phyloP scores from a whole-genome alignment of 345 rosid species.

The Geranium rotundifolium region DNA sequence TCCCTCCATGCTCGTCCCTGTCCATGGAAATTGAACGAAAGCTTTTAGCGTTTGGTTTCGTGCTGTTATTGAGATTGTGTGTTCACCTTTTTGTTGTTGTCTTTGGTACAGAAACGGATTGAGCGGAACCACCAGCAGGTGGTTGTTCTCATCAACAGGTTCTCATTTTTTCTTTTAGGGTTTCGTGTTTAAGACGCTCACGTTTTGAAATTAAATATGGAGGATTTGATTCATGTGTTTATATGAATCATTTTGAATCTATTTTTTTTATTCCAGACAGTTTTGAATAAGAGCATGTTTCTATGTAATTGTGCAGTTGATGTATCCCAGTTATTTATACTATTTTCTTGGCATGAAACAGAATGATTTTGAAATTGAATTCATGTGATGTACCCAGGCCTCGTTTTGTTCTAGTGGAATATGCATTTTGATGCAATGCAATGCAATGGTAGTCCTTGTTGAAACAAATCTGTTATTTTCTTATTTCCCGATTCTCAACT shows the following conservation, averaged over 20 bases:
- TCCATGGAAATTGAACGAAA: background rate
- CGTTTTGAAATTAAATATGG: background rate
- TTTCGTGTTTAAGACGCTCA: no score
- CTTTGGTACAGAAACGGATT: background rate
- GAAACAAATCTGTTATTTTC: background rate
- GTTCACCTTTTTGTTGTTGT: no score
- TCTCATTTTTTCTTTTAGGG: background rate
- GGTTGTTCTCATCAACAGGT: background rate
- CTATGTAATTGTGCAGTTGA: background rate
- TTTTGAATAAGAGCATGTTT: background rate
- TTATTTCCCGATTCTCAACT: background rate
- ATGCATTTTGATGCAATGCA: background rate
- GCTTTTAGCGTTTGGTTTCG: background rate
- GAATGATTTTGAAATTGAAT: background rate
- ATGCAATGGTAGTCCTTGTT: background rate
- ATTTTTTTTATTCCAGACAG: background rate
- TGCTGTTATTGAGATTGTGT: background rate
- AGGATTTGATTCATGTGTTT: background rate
- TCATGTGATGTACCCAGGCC: background rate
- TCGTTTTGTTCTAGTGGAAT: background rate
- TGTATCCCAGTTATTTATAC: no score
- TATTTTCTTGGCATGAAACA: background rate
- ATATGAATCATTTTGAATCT: no score
- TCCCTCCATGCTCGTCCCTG: background rate
- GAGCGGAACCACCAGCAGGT: background rate